Evolutionary conservation across 2,329 filamentous ascomycete genomes (phyloP).

Genomic region (Nannizzia gypsea): DNA sequence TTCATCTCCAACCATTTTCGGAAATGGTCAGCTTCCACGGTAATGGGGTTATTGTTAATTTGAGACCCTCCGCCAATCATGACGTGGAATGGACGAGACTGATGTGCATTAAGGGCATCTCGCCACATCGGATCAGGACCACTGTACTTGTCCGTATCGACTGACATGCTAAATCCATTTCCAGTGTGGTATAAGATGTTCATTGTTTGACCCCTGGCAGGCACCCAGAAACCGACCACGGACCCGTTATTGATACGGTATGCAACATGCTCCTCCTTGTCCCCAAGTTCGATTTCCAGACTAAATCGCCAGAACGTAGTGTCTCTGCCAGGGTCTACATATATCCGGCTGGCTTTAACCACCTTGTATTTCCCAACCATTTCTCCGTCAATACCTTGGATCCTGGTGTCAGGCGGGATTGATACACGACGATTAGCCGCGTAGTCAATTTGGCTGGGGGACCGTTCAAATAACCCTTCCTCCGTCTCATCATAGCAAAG

Average conservation of each 20-base stretch:
- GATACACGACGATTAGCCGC: constrained; percentile 28
- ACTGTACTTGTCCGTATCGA: constrained; percentile 67
- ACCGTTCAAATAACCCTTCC: constrained; percentile 67
- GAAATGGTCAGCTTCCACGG: constrained; percentile 63
- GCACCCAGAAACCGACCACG: constrained; percentile 87
- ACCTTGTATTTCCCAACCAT: constrained; percentile 70
- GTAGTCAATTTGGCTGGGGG: constrained; percentile 35
- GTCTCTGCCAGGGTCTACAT: constrained; percentile 70
- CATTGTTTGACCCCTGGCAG: constrained; percentile 72
- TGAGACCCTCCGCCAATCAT: constrained; percentile 98
- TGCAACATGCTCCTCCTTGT: constrained; percentile 70
- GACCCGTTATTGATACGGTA: constrained; percentile 93
- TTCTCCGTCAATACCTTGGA: constrained; percentile 55
- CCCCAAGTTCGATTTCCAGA: constrained; percentile 74
- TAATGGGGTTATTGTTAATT: constrained; percentile 84
- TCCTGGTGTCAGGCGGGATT: constrained; percentile 38
- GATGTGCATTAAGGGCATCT: constrained; percentile 85
- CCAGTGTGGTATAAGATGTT: constrained; percentile 99
- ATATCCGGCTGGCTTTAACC: constrained; percentile 67
- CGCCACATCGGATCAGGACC: constrained; percentile 95
- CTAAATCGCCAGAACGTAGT: constrained; percentile 97
- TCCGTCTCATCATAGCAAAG: constrained; percentile 70
- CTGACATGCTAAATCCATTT: constrained; percentile 81
- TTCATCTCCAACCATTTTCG: constrained; percentile 72
- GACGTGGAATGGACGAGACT: constrained; percentile 85